A percentile compares a stretch with the other conserved stretches of the same genome.
Conservation (phyloP, 2,329 filamentous ascomycete species). For the Fusarium citri region DNA sequence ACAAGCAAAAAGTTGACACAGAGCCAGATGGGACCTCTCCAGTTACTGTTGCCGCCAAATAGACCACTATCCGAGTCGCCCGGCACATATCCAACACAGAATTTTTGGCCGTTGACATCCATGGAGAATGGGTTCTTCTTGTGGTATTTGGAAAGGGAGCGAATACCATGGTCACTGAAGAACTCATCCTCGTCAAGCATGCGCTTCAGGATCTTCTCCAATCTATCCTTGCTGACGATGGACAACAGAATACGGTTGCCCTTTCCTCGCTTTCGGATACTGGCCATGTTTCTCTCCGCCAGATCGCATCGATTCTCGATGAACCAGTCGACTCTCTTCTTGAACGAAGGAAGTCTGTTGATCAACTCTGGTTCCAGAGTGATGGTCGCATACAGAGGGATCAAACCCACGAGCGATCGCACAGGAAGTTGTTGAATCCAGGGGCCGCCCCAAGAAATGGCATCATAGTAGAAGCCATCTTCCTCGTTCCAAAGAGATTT, state of each 20-base stretch:
- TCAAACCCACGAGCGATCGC: constrained; percentile 90
- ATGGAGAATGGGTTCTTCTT: constrained; percentile 91
- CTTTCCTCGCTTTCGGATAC: constrained; percentile 89
- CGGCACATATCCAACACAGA: constrained; percentile 88
- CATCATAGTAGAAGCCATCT: constrained; percentile 98
- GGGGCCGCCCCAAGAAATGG: constrained; percentile 94
- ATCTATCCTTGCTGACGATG: constrained; percentile 91
- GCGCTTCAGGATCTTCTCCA: constrained; percentile 86
- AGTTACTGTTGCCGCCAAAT: constrained; percentile 98
- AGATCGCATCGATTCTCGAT: constrained; percentile 87
- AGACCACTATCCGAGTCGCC: constrained; percentile 97
- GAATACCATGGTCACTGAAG: constrained; percentile 87
- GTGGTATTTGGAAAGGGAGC: constrained; percentile 92
- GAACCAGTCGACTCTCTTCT: constrained; percentile 94
- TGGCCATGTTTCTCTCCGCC: constrained; percentile 93
- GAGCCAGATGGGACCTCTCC: constrained; percentile 95
- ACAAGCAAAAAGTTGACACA: constrained; percentile 96
- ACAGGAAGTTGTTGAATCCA: constrained; percentile 94
- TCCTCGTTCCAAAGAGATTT: constrained; percentile 95
- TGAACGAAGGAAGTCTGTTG: constrained; percentile 91
- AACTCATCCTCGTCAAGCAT: constrained; percentile 98
- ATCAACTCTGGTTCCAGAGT: constrained; percentile 95
- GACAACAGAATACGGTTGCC: constrained; percentile 88
- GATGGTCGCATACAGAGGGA: constrained; percentile 90
- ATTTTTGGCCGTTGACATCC: constrained; percentile 93